These are phyloP conservation scores for Ogataea populi-albae DNA, from an alignment of 805 yeast species.

Conservation along the genomic window DNA sequence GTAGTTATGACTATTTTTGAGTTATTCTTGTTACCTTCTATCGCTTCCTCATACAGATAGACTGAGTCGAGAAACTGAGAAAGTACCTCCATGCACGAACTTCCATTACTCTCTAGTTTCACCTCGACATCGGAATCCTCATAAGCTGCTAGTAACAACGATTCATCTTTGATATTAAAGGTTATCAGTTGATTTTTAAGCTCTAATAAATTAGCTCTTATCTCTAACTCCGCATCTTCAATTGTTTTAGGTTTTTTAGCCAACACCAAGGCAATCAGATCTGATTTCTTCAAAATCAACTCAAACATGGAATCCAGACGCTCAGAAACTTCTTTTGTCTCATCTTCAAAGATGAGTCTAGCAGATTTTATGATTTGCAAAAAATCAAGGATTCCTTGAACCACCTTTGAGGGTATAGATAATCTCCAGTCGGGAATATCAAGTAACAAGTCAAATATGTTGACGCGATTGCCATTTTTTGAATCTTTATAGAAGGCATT, in stretches of 20 bases:
- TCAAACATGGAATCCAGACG: conserved; percentile 21
- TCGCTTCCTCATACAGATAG: conserved; percentile 28
- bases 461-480: conserved; percentile 7
- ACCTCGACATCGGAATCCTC: conserved; percentile 16
- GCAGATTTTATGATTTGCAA: conserved; percentile 28
- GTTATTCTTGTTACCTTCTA: conserved; percentile 5
- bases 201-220: conserved; percentile 27
- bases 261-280: conserved; percentile 17
- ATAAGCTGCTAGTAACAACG: conserved; percentile 22
- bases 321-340: not conserved
- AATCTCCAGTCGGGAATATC: conserved; percentile 11
- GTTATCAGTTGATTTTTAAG: conserved; percentile 26
- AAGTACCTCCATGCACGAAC: conserved; percentile 23
- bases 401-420: conserved; percentile 20
- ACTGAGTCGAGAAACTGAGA: conserved; percentile 33
- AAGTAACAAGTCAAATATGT: conserved; percentile 11
- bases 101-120: conserved; percentile 12
- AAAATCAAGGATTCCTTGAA: conserved; percentile 28
- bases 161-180: conserved; percentile 27
- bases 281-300: conserved; percentile 18
- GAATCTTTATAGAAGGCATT: conserved; percentile 7
- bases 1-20: conserved; percentile 56
- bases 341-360: conserved; percentile 12
- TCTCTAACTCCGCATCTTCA: conserved; percentile 21
- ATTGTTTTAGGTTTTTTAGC: conserved; percentile 18